phyloP scores from a whole-genome alignment of 139 green algal genomes.

The Penium margaritaceum region DNA sequence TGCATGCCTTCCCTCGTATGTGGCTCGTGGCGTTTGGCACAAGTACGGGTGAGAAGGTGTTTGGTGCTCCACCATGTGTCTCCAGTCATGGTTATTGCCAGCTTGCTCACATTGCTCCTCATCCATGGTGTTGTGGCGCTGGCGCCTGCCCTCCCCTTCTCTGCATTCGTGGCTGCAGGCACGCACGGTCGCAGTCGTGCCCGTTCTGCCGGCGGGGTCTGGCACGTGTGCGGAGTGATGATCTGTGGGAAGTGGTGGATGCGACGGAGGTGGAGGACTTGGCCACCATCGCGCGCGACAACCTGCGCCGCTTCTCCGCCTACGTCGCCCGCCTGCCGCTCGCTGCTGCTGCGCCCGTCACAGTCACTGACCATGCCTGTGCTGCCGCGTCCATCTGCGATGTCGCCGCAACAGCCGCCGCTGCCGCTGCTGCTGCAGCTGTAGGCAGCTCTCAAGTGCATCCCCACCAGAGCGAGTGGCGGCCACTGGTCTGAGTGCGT shows the following conservation, averaged over 20 bases:
- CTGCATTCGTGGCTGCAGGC: constrained; percentile 4
- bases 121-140: too few relatives aligned
- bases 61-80: too few relatives aligned
- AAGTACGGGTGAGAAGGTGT: constrained; percentile 1
- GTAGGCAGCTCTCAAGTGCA: too few relatives aligned
- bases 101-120: not conserved
- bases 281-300: constrained; percentile 11
- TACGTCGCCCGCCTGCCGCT: constrained; percentile 41
- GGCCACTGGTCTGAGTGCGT: too few relatives aligned
- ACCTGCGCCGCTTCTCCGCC: constrained; percentile 32
- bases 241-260: constrained; percentile 31
- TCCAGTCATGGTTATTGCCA: too few relatives aligned
- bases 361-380: too few relatives aligned
- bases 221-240: constrained; percentile 12
- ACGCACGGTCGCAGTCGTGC: constrained; percentile 29
- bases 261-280: constrained; percentile 20
- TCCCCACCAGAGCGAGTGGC: too few relatives aligned
- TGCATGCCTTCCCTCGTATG: not conserved
- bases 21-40: not conserved
- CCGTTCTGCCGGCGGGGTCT: constrained; percentile 41
- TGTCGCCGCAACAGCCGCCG: too few relatives aligned
- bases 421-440: too few relatives aligned
- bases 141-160: not conserved
- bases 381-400: too few relatives aligned
- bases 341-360: too few relatives aligned